Evolutionary conservation across 208 protist species (phyloP).

Genomic region (Acanthamoeba castellanii): DNA sequence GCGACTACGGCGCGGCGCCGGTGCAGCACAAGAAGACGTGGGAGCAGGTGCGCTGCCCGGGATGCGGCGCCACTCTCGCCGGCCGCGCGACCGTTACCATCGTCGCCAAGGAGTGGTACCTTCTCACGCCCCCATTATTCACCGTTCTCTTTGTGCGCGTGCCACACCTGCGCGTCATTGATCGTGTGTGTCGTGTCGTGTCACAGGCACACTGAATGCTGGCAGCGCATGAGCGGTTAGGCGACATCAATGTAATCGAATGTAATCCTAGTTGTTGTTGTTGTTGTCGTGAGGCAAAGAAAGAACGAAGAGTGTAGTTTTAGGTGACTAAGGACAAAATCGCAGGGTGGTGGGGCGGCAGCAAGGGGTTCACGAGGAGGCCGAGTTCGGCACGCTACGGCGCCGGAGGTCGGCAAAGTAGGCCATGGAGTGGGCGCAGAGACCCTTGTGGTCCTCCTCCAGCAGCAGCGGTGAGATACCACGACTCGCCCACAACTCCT

Average conservation of each 20-base stretch:
- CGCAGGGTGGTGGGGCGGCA: no score
- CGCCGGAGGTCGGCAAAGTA: not conserved
- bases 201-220: constrained; percentile 20
- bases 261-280: not conserved
- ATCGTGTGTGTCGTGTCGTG: not conserved
- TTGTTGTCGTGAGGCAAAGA: not conserved
- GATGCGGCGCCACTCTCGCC: not conserved
- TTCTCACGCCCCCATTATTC: not conserved
- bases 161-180: not conserved
- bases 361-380: not conserved
- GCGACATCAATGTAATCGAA: not conserved
- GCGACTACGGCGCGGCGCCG: not conserved
- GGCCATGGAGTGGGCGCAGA: not conserved
- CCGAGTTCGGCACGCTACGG: not conserved
- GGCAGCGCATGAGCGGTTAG: constrained; percentile 34
- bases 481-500: not conserved
- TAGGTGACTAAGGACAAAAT: no score
- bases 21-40: constrained; percentile 45
- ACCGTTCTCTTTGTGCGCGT: no score
- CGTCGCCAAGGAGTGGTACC: constrained; percentile 20
- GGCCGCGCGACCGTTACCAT: constrained; percentile 11
- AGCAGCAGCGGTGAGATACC: constrained; percentile 9
- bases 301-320: not conserved
- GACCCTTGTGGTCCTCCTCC: constrained; percentile 52
- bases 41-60: constrained; percentile 46